Percentiles rank a stretch among this genome's conserved stretches.
Conservation (phyloP, 495 filamentous ascomycete genomes). For the Trichoderma reesei region DNA sequence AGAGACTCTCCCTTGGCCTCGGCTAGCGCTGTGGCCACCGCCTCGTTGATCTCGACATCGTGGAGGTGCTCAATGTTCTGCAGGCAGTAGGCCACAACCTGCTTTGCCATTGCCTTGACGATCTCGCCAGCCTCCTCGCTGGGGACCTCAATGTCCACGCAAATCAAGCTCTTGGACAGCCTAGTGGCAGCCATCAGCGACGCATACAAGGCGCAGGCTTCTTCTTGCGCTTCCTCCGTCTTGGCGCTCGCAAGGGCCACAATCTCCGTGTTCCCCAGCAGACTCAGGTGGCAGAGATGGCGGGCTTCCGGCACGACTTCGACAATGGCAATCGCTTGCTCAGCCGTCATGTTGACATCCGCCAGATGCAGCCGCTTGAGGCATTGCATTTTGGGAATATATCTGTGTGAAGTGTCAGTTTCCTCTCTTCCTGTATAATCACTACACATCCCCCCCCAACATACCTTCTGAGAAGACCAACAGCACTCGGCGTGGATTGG, state of each 20-base stretch:
- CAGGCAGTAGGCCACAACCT: slow-evolving; percentile 87
- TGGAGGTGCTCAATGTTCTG: slow-evolving; percentile 71
- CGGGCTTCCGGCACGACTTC: slow-evolving; percentile 81
- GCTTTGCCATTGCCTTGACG: slow-evolving; percentile 84
- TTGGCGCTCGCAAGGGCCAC: slow-evolving; percentile 54
- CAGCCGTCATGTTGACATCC: slow-evolving; percentile 76
- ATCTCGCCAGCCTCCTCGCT: slow-evolving; percentile 69
- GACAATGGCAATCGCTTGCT: slow-evolving; percentile 79
- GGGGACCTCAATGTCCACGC: slow-evolving; percentile 86
- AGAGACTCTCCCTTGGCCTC: slow-evolving; percentile 10
- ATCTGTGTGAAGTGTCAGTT: too few relatives aligned
- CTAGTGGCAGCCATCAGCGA: slow-evolving; percentile 83
- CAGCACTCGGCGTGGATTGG: slow-evolving; percentile 57
- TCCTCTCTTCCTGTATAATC: too few relatives aligned
- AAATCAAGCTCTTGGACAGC: slow-evolving; percentile 73
- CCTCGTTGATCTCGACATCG: slow-evolving; percentile 23
- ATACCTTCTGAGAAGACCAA: slow-evolving; percentile 62
- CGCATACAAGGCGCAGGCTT: slow-evolving; percentile 88
- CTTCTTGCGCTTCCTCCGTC: slow-evolving; percentile 69
- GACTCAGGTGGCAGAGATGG: slow-evolving; percentile 76
- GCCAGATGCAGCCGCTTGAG: slow-evolving; percentile 81
- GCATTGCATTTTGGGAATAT: slow-evolving; percentile 68
- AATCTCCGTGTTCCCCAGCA: slow-evolving; percentile 73
- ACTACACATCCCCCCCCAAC: too few relatives aligned
- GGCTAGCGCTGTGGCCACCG: slow-evolving; percentile 21